phyloP scores from a whole-genome alignment of 305 asterid genomes.

The Fraxinus xanthoxyloides region DNA sequence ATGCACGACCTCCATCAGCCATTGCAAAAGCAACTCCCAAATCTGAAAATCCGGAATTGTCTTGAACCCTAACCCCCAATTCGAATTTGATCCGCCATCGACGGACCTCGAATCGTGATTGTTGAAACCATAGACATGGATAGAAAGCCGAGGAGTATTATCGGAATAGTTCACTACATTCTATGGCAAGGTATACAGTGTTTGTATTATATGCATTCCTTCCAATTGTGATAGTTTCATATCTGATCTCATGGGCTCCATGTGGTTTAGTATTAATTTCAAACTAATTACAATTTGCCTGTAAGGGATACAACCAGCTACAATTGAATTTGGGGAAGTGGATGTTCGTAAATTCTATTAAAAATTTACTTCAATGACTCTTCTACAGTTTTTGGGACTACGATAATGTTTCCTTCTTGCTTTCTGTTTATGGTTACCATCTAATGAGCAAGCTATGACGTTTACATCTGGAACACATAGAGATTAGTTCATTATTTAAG shows the following conservation, averaged over 20 bases:
- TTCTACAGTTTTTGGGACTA: not conserved
- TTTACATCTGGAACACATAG: not conserved
- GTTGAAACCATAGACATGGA: no score
- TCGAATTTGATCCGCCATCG: no score
- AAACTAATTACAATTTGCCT: not conserved
- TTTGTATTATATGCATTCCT: not conserved
- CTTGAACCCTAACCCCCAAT: no score
- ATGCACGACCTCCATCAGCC: no score
- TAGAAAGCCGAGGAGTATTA: conserved; percentile 75
- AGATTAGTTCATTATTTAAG: not conserved
- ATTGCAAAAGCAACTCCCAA: no score
- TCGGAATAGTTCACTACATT: conserved; percentile 53
- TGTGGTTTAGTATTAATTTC: not conserved
- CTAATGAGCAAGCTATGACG: conserved; percentile 3
- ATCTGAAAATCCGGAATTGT: no score
- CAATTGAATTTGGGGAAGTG: conserved; percentile 1
- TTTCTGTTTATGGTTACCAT: not conserved
- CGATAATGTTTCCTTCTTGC: not conserved
- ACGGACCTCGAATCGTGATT: no score
- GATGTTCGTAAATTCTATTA: not conserved
- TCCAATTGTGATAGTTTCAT: not conserved
- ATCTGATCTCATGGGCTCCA: conserved; percentile 9
- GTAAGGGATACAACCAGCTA: not conserved
- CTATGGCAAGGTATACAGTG: conserved; percentile 50
- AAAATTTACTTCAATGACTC: not conserved